phyloP scores from a whole-genome alignment of 768 basidiomycete genomes.

The Lactarius sp. region DNA sequence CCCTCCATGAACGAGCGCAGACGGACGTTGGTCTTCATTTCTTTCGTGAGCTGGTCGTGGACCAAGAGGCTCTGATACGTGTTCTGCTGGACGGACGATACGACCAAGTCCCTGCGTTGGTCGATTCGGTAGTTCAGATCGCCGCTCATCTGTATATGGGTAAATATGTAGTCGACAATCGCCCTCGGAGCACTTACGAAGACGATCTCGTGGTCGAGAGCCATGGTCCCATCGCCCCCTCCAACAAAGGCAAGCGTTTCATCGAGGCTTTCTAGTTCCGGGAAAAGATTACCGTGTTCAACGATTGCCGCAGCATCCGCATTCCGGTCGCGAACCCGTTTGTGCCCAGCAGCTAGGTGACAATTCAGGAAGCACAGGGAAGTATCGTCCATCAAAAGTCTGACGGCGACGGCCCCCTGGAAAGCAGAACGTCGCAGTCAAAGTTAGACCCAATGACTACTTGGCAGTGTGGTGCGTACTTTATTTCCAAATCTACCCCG shows the following conservation, averaged over 20 bases:
- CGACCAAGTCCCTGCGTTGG: conserved; percentile 78
- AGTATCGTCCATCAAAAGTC: conserved; percentile 87
- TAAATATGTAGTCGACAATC: neutral
- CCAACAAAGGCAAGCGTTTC: conserved; percentile 70
- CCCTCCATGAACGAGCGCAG: conserved; percentile 80
- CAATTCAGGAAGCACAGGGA: conserved; percentile 95
- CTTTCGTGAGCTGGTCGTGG: conserved; percentile 88
- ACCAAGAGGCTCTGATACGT: conserved; percentile 58
- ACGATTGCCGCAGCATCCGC: conserved; percentile 83
- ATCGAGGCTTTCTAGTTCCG: conserved; percentile 40
- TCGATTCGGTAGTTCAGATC: conserved; percentile 99
- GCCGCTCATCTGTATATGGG: conserved; percentile 60
- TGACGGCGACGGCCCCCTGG: conserved; percentile 86
- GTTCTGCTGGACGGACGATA: conserved; percentile 61
- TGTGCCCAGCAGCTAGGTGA: conserved; percentile 94
- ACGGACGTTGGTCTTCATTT: conserved; percentile 85
- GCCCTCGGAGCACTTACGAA: conserved; percentile 50
- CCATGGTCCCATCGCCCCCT: conserved; percentile 90
- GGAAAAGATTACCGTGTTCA: conserved; percentile 72
- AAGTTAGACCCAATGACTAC: neutral
- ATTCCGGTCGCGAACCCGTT: conserved; percentile 75
- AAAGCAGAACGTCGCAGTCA: neutral
- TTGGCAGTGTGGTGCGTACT: conserved; percentile 41
- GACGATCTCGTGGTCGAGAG: conserved; percentile 92
- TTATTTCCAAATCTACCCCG: conserved; percentile 94